Evolutionary conservation across 352 stramenopile genomes (phyloP), one percentile per base, ranked within the genome.

Genomic region (Pythium phragmiticola): DNA sequence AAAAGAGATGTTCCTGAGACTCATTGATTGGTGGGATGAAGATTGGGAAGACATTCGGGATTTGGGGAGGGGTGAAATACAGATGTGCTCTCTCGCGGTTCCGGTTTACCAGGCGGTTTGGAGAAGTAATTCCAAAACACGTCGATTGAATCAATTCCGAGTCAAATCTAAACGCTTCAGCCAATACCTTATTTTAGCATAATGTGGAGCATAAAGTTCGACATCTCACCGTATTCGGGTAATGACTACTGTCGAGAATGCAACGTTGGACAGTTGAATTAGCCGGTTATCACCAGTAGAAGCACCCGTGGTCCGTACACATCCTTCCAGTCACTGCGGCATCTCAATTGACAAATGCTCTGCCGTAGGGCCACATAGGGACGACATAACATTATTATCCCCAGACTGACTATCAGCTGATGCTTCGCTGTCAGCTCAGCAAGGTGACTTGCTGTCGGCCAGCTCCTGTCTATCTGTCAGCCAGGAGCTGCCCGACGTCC

Each of bases 11-110:
- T 11, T 2, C 21, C 21, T 8, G 47, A 17, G 11, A 12, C 46
- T 52, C 3, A 2, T 43, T 17, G 37, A 17, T 17, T n/a, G 12
- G 37, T 2, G 21, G 21, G 5, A 23, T 17, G 47, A 43, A 13
- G 37, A 65, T 45, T 65, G 36, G 57, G 57, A 65, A 57, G 47
- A 17, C 16, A 42, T 17, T 66, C 59, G 59, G 49, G 59, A 43
- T 66, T 46, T 13, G 60, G 60, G 45, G 37, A 50, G 45, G 52
- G 43, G 53, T 34, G 17, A 68, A 52, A 50, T 57, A 58, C 9
- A 8, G 6, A 23, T 17, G 17, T 7, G 30, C 45, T 63, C 55
- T 62, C 55, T 62, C 36, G 48, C 48, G 30, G 4, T 57, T 62
- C 55, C 33, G 36, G 19, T 19, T 28, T 12, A 53, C 21, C 50